Conservation (phyloP, 225 moss, liverwort and hornwort species). For the Straminergon stramineum region DNA sequence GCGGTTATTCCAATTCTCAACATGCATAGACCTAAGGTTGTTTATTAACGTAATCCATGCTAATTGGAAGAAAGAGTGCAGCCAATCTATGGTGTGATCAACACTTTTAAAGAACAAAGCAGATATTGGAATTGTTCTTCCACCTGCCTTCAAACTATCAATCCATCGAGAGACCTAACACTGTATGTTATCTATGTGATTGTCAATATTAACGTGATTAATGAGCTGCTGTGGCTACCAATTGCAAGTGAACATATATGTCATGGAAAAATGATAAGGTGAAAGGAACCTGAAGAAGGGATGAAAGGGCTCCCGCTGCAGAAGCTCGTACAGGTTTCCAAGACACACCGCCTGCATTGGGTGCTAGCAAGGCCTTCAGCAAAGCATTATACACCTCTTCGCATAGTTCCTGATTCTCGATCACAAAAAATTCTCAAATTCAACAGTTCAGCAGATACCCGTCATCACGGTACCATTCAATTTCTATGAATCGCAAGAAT, state of each 20-base stretch:
- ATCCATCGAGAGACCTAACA: background rate
- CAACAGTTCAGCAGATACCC: background rate
- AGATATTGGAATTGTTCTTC: background rate
- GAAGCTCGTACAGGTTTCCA: slow-evolving; percentile 57
- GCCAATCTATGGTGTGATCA: background rate
- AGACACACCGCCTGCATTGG: slow-evolving; percentile 38
- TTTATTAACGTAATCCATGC: background rate
- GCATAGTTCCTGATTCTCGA: slow-evolving; percentile 17
- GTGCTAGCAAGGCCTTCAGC: slow-evolving; percentile 39
- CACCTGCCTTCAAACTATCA: background rate
- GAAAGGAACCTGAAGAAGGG: slow-evolving; percentile 46
- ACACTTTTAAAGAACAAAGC: background rate
- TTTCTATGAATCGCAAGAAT: background rate
- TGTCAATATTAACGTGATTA: background rate
- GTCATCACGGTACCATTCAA: background rate
- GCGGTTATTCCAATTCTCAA: too few relatives aligned
- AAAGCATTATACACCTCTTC: slow-evolving; percentile 39
- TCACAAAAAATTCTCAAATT: background rate
- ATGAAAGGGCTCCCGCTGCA: slow-evolving; percentile 44
- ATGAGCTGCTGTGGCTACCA: background rate
- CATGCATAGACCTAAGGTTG: background rate
- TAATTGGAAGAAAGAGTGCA: background rate
- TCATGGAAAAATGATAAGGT: background rate
- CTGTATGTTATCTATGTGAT: too few relatives aligned
- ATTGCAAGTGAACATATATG: background rate